phyloP scores from a whole-genome alignment of 148 eudicot genomes.

The Spergularia marina region DNA sequence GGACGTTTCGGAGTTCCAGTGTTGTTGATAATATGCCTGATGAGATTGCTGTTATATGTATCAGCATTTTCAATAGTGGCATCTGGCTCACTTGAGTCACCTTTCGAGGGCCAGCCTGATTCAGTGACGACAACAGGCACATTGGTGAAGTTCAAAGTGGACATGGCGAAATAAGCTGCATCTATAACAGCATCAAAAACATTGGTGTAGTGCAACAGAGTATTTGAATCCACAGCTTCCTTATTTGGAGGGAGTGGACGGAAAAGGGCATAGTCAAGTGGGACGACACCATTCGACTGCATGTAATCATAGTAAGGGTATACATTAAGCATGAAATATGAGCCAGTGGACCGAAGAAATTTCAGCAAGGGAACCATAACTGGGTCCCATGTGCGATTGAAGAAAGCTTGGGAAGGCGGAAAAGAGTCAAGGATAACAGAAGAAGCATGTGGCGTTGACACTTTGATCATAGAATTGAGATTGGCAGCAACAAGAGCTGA shows the following conservation, averaged over 20 bases:
- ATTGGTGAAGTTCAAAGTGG: slow-evolving; percentile 75
- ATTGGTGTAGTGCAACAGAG: slow-evolving; percentile 86
- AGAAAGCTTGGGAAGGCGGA: slow-evolving; percentile 97
- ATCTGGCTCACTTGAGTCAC: slow-evolving; percentile 71
- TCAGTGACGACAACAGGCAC: slow-evolving; percentile 78
- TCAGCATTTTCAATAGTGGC: slow-evolving; percentile 82
- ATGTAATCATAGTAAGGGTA: slow-evolving; percentile 85
- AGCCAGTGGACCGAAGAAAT: slow-evolving; percentile 69
- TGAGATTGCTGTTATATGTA: slow-evolving; percentile 82
- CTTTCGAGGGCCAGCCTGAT: slow-evolving; percentile 97
- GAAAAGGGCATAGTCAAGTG: slow-evolving; percentile 87
- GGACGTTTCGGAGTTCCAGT: slow-evolving; percentile 98
- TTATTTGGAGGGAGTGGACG: slow-evolving; percentile 87
- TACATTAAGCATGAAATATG: slow-evolving; percentile 82
- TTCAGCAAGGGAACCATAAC: slow-evolving; percentile 74
- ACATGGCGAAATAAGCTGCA: slow-evolving; percentile 86
- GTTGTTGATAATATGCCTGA: slow-evolving; percentile 68
- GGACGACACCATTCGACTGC: slow-evolving; percentile 65
- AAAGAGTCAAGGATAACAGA: slow-evolving; percentile 81
- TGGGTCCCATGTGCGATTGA: slow-evolving; percentile 81
- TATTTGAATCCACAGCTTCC: slow-evolving; percentile 93
- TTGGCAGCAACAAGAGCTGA: slow-evolving; percentile 81
- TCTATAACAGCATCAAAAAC: slow-evolving; percentile 89
- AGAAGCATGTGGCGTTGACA: slow-evolving; percentile 84
- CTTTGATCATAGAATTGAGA: slow-evolving; percentile 69